phyloP scores from a whole-genome alignment of 345 rosid species.

The Murraya koenigii region DNA sequence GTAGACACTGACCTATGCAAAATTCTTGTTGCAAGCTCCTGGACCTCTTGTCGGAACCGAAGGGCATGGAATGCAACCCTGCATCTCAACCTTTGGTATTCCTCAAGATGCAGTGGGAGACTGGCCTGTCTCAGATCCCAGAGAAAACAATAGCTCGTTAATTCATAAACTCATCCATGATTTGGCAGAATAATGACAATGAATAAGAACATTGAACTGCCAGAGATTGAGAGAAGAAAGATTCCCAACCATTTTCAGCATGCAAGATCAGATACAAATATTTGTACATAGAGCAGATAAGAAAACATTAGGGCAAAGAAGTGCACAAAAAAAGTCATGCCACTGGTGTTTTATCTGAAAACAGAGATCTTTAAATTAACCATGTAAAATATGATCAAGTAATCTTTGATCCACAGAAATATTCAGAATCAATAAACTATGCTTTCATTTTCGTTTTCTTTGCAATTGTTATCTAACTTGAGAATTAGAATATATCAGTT shows the following conservation, averaged over 20 bases:
- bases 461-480: background rate
- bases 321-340: background rate
- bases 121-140: conserved; percentile 51
- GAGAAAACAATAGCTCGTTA: background rate
- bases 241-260: background rate
- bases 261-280: background rate
- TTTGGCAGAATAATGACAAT: background rate
- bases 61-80: conserved; percentile 90
- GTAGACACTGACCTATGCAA: conserved; percentile 53
- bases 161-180: background rate
- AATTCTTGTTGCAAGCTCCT: conserved; percentile 77
- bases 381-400: background rate
- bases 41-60: conserved; percentile 77
- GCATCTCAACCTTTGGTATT: conserved; percentile 90
- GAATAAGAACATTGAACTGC: background rate
- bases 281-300: background rate
- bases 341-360: background rate
- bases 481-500: background rate
- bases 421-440: background rate
- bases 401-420: background rate
- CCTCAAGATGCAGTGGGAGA: conserved; percentile 79
- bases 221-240: background rate
- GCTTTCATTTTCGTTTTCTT: too few relatives aligned
- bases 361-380: background rate
- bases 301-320: background rate